These are phyloP conservation scores for Leccinum griseonigrum DNA, from an alignment of 1,284 basidiomycete species.

Conservation along the genomic window DNA sequence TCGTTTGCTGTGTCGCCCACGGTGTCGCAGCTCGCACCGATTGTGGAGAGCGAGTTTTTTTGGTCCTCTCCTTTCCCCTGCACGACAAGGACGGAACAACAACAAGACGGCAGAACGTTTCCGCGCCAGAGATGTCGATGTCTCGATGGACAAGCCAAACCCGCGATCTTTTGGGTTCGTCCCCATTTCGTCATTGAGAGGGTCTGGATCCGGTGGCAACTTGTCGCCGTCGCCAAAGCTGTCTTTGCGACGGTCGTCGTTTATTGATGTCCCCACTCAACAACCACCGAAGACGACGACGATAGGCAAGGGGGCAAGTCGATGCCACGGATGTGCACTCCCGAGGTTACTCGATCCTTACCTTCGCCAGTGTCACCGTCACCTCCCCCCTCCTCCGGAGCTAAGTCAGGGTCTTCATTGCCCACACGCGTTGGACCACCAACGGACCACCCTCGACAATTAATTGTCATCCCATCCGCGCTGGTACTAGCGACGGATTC, in stretches of 20 bases:
- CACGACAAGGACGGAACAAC: not conserved
- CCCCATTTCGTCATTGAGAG: conserved; percentile 53
- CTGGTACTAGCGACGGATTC: no score
- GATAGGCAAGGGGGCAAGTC: not conserved
- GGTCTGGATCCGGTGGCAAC: not conserved
- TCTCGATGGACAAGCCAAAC: conserved; percentile 41
- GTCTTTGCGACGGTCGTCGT: conserved; percentile 25
- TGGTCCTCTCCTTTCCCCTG: conserved; percentile 3
- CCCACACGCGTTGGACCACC: no score
- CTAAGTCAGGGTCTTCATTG: not conserved
- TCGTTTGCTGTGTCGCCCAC: conserved; percentile 21
- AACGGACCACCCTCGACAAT: conserved; percentile 86
- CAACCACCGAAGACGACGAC: conserved; percentile 4
- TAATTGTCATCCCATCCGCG: conserved; percentile 89
- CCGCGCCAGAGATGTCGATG: not conserved
- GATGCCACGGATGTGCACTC: conserved; percentile 10
- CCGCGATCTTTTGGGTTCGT: conserved; percentile 74
- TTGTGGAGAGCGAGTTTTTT: conserved; percentile 25
- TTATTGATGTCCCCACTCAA: conserved; percentile 18
- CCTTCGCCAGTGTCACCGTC: not conserved
- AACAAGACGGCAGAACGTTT: conserved; percentile 1
- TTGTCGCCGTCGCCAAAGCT: conserved; percentile 6
- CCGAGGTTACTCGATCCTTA: not conserved
- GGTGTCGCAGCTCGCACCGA: conserved; percentile 25
- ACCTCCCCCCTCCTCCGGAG: not conserved